Base-by-base conservation (phyloP, 1,139 yeast species). In the Scheffersomyces titani region DNA sequence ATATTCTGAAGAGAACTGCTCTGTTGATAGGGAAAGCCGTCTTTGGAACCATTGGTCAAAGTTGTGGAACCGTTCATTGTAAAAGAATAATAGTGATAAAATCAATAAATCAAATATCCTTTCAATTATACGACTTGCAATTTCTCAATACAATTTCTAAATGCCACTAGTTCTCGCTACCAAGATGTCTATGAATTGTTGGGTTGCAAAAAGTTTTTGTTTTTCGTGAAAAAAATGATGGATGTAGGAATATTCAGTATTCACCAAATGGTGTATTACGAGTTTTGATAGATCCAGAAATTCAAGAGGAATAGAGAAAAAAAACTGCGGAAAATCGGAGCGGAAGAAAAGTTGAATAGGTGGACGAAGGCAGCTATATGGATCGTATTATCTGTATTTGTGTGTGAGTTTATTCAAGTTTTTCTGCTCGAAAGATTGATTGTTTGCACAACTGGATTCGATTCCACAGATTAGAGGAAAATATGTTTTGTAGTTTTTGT, bases 21-120 rank as follows among this genome's bases (percentile, higher is more conserved):
- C 24, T 46, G 55, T 47, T 21, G 53, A 18, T 44, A 50, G 55
- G 24, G 16, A 40, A 44, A 54, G 54, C 58, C 50, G 13, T 30
- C 40, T 30, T 30, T 30, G 16, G 40, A 30, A 11, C 40, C 40
- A 30, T 30, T 30, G 16, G 40, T 16, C 40, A 30, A 30, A 30
- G 40, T 9, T 30, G 40, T 30, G 40, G 40, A 30, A 11, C 40
- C 40, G 40, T 30, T 30, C 40, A 30, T 30, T 13, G 13, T 11
- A 30, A 11, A 30, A 19, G 44, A 47, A 47, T 50, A 52, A 44
- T 52, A 22, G 46, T 46, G 24, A 19, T 16, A 45, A 36, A 30
- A 30, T 9, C 13, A 30, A 3, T 30, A 11, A 16, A 30, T 16
- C 13, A 24, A 24, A 6, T 24, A 30, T 30, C 40, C 13, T 22